Base-by-base conservation (phyloP, 768 basidiomycete genomes). In the Boletus sensibilis region DNA sequence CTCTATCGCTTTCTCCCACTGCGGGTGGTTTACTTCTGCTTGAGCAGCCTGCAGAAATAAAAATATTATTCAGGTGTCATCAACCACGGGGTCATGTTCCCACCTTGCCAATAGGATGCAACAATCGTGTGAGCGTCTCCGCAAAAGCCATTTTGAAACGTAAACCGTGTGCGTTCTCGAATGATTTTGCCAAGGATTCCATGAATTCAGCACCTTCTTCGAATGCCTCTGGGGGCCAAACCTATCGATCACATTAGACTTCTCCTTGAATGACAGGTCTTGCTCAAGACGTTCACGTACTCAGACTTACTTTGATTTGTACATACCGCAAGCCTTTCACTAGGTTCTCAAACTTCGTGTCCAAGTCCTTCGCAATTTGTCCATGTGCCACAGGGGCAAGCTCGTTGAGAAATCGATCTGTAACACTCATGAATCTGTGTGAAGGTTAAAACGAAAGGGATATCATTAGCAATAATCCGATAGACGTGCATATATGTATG, bases 141-240 rank as follows among this genome's bases (percentile, higher is more conserved):
- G 92, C 90, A 69, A 94, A 96, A 13, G 88, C 84, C 21, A 81
- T 82, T 72, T 96, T 97, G 56, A 97, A 74, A 39, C 85, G 82
- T 40, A 85, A 76, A 9, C 95, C 94, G 63, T 95, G 94, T 0
- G 91, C 85, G 61, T 91, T 84, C 42, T 83, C 85, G 64, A 92
- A 97, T 0, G 88, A 86, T 64, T 87, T 89, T 3, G 94, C 88
- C 18, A 97, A 72, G 8, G 85, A 82, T 57, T 92, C 87, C 72
- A 97, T 73, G 62, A 96, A 97, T 63, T 98, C 94, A 3, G 94
- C 88, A 4, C 90, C 92, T 70, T 94, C 90, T 68, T 97, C 94
- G 55, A 97, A 94, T 5, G 89, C 86, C 68, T 94, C 90, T 14
- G 92, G 89, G 2, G 94, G 94, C 85, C 92, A 97, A 42, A 96